A percentile compares a stretch with the other conserved stretches of the same genome.
phyloP scores from a whole-genome alignment of 805 yeast genomes.

The Ogataea chonburiensis region DNA sequence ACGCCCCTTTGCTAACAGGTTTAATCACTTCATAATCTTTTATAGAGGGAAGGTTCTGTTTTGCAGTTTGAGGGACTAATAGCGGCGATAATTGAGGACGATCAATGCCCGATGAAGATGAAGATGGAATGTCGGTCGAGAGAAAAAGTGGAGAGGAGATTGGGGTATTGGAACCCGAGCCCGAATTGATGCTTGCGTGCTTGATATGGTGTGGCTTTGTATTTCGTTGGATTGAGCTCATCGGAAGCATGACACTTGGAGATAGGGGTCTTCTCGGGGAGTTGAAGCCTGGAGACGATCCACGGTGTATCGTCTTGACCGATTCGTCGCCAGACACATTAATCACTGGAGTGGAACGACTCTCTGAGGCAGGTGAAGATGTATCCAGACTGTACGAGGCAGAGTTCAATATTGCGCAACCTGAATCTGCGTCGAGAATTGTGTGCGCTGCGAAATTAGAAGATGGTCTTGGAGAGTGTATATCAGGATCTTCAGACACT shows the following conservation, averaged over 20 bases:
- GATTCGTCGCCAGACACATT: constrained; percentile 24
- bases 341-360: constrained; percentile 30
- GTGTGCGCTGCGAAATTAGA: constrained; percentile 12
- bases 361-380: constrained; percentile 22
- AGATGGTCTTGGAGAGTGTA: constrained; percentile 24
- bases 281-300: constrained; percentile 25
- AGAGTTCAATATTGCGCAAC: constrained; percentile 5
- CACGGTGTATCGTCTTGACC: constrained; percentile 9
- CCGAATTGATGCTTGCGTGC: constrained; percentile 13
- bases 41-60: constrained; percentile 65
- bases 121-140: constrained; percentile 41
- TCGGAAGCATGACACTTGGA: constrained; percentile 51
- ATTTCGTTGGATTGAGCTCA: constrained; percentile 63
- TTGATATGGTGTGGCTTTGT: constrained; percentile 24
- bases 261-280: constrained; percentile 62
- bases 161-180: constrained; percentile 42
- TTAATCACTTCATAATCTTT: constrained; percentile 86
- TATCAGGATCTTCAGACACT: constrained; percentile 18
- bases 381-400: constrained; percentile 14
- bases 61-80: constrained; percentile 60
- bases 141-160: constrained; percentile 56
- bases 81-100: constrained; percentile 81
- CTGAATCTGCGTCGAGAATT: constrained; percentile 27
- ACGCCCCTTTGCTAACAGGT: constrained; percentile 96
- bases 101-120: constrained; percentile 27